Evolutionary conservation across 805 yeast species (phyloP), one percentile per base, ranked within the genome.

Genomic region (Maudiozyma bulderi): DNA sequence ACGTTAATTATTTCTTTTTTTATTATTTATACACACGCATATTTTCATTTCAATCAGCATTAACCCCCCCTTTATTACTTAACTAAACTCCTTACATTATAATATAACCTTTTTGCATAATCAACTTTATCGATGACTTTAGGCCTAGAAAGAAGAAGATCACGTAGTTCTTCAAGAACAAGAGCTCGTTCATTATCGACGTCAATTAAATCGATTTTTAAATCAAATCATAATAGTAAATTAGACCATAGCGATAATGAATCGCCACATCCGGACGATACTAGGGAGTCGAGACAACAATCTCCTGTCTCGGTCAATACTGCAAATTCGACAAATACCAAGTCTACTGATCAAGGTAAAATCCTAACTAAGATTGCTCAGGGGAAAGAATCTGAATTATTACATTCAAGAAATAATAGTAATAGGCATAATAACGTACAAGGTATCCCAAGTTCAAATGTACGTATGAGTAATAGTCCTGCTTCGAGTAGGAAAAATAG

Each of bases 121-220:
- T 20, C 26, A 20, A 20, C 4, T 20, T 20, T 20, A 20, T 20
- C 26, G 26, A 39, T 39, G 42, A 39, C 42, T 5, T 28, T 39
- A 20, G 20, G 42, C 8, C 15, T 20, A 28, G 42, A 39, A 28
- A 39, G 30, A 39, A 39, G 28, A 20, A 39, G 42, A 28, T 39
- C 52, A 9, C 46, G 52, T n/a, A 31, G 31, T 42, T 26, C 50
- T 3, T 51, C 54, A 26, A 40, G 55, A 11, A 48, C 54, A n/a
- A 55, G 64, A 40, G 48, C 57, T 3, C 57, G 58, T 40, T 60
- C 66, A 1, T 40, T 62, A 5, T 58, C 67, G 6, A 58, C 53
- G 40, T 60, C 66, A 3, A 45, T 62, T 8, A 60, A 59, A 42
- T 59, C 56, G n/a, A 50, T 62, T 14, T 62, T 62, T 38, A 57